A percentile compares a stretch with the other conserved stretches of the same genome.
phyloP scores from a whole-genome alignment of 805 yeast genomes.

The Candida takata region DNA sequence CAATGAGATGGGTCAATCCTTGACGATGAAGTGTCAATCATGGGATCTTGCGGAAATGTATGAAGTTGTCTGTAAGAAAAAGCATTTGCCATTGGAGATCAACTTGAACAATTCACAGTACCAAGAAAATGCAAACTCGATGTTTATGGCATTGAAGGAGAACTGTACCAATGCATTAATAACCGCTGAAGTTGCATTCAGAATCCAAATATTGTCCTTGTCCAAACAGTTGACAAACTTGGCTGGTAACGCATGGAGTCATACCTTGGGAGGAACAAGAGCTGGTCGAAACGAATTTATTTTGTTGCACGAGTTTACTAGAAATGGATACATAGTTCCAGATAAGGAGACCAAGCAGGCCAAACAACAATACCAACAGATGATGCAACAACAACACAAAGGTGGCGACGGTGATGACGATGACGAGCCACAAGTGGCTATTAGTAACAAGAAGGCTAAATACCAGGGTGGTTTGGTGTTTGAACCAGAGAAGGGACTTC shows the following conservation, averaged over 20 bases:
- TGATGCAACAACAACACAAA: conserved; percentile 15
- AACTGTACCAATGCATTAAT: conserved; percentile 59
- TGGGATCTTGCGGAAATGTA: conserved; percentile 95
- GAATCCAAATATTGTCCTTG: conserved; percentile 77
- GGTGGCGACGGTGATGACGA: conserved; percentile 19
- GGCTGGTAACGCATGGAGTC: conserved; percentile 97
- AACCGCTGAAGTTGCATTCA: conserved; percentile 71
- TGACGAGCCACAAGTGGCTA: conserved; percentile 36
- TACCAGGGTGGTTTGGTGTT: conserved; percentile 92
- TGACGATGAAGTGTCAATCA: conserved; percentile 85
- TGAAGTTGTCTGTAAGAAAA: conserved; percentile 63
- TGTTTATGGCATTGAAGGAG: conserved; percentile 66
- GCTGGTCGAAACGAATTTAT: conserved; percentile 94
- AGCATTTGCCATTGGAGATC: conserved; percentile 57
- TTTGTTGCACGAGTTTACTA: conserved; percentile 83
- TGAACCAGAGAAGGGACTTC: conserved; percentile 94
- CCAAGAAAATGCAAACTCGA: conserved; percentile 57
- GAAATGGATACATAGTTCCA: conserved; percentile 77
- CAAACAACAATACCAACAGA: conserved; percentile 28
- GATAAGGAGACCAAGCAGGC: conserved; percentile 55
- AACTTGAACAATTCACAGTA: conserved; percentile 63
- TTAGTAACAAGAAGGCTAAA: conserved; percentile 60
- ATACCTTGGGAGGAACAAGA: conserved; percentile 89
- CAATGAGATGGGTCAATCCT: conserved; percentile 90
- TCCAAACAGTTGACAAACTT: conserved; percentile 87